Percentiles rank a stretch among this genome's conserved stretches.
Evolutionary conservation across 108 stramenopile genomes (phyloP).

Genomic region (Skeletonema menzelii): DNA sequence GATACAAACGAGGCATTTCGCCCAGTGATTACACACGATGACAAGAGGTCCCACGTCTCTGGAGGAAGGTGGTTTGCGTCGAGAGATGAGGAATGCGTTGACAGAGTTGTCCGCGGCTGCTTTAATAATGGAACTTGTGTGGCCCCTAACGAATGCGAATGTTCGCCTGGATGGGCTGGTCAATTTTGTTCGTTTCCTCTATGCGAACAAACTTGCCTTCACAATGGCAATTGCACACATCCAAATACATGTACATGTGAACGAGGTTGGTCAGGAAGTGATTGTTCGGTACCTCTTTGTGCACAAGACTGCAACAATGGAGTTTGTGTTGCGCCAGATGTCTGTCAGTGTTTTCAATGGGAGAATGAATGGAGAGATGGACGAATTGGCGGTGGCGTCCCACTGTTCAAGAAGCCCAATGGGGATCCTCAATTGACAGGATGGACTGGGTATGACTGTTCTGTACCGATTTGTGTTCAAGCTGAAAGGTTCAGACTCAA

Average conservation of each 20-base stretch:
- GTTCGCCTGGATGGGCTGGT: slow-evolving; percentile 75
- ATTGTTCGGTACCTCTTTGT: slow-evolving; percentile 80
- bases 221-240: slow-evolving; percentile 75
- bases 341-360: slow-evolving; percentile 72
- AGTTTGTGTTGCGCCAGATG: slow-evolving; percentile 81
- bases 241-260: slow-evolving; percentile 88
- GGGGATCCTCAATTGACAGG: slow-evolving; percentile 84
- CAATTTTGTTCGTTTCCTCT: slow-evolving; percentile 56
- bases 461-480: slow-evolving; percentile 82
- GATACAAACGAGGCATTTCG: slow-evolving; percentile 79
- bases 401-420: slow-evolving; percentile 68
- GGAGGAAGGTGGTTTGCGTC: slow-evolving; percentile 43
- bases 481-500: slow-evolving; percentile 66
- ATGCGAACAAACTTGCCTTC: slow-evolving; percentile 72
- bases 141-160: slow-evolving; percentile 74
- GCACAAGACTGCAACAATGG: slow-evolving; percentile 74
- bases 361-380: slow-evolving; percentile 66
- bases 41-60: slow-evolving; percentile 32
- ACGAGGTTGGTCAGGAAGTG: slow-evolving; percentile 70
- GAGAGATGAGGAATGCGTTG: slow-evolving; percentile 72
- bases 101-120: slow-evolving; percentile 81
- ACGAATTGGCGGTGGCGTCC: slow-evolving; percentile 61
- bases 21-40: slow-evolving; percentile 57
- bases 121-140: slow-evolving; percentile 80
- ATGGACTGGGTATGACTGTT: slow-evolving; percentile 87